phyloP scores from a whole-genome alignment of 768 basidiomycete genomes.

The Mycena crocata region DNA sequence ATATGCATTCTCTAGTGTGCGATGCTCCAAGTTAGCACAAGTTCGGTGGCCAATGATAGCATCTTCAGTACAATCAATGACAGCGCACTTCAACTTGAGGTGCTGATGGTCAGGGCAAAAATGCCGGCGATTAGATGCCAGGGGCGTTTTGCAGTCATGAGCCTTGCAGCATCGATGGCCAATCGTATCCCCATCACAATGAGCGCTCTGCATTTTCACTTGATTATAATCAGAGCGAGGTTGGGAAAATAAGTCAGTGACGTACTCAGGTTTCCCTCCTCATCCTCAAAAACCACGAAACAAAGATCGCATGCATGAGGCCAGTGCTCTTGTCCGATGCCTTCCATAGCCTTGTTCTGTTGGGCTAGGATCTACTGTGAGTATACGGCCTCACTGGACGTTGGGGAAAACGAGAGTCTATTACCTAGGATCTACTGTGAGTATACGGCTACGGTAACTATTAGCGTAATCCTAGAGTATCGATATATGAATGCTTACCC shows the following conservation, averaged over 20 bases:
- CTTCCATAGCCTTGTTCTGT: slow-evolving; percentile 16
- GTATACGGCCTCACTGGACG: too few species aligned
- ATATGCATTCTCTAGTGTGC: too few species aligned
- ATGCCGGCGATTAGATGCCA: background rate
- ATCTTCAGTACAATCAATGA: too few species aligned
- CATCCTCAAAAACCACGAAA: background rate
- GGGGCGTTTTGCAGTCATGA: background rate
- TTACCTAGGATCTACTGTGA: too few species aligned
- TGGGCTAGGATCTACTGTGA: too few species aligned
- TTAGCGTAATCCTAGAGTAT: too few species aligned
- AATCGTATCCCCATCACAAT: slow-evolving; percentile 5
- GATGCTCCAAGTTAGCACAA: too few species aligned
- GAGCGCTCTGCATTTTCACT: slow-evolving; percentile 12
- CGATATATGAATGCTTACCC: too few species aligned
- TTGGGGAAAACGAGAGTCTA: too few species aligned
- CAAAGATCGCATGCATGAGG: slow-evolving; percentile 7
- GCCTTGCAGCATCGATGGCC: slow-evolving; percentile 1
- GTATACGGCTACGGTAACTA: too few species aligned
- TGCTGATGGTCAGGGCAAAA: slow-evolving; percentile 11
- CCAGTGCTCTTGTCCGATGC: background rate
- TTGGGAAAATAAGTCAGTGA: background rate
- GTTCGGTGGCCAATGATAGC: too few species aligned
- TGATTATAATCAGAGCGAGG: background rate
- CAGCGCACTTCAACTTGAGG: too few species aligned
- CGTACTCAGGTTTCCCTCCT: background rate